Percentiles rank a stretch among this genome's conserved stretches.
These are phyloP conservation scores for Penicillium psychrofluorescens DNA, from an alignment of 495 filamentous ascomycete species.

Conservation along the genomic window DNA sequence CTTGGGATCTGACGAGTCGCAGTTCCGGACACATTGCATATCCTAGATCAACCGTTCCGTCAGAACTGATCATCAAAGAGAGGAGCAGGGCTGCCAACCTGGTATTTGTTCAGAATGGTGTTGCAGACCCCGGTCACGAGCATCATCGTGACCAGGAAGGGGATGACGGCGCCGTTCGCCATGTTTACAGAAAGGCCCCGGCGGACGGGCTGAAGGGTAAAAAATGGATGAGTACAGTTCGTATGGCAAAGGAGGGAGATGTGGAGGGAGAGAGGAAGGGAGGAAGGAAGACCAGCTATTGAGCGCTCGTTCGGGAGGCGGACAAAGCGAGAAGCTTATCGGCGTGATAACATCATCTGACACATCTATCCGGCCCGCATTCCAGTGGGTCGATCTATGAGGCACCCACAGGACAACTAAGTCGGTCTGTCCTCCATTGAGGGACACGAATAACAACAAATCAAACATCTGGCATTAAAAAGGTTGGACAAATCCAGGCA, in stretches of 20 bases:
- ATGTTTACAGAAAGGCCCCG: conserved; percentile 26
- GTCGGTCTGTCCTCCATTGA: not conserved
- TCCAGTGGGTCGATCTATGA: no score
- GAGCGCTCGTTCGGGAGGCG: conserved; percentile 1
- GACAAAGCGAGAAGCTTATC: conserved; percentile 9
- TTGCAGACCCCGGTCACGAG: conserved; percentile 89
- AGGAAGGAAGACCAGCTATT: not conserved
- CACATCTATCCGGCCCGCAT: not conserved
- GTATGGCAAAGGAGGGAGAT: not conserved
- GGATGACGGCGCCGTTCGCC: conserved; percentile 57
- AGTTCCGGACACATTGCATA: conserved; percentile 91
- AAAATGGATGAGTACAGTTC: not conserved
- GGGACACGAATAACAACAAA: no score
- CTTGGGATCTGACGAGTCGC: conserved; percentile 64
- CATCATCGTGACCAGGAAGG: conserved; percentile 89
- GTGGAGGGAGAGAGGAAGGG: conserved; percentile 3
- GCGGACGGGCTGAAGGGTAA: not conserved
- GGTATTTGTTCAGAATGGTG: conserved; percentile 93
- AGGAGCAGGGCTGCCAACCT: conserved; percentile 40
- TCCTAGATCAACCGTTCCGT: conserved; percentile 46
- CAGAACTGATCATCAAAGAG: no score
- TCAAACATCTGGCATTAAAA: no score
- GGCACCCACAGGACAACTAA: not conserved
- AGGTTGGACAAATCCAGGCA: not conserved
- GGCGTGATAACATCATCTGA: conserved; percentile 4